A percentile compares a stretch with the other conserved stretches of the same genome.
These are phyloP conservation scores for Ceratocystis papillata DNA, from an alignment of 2,329 filamentous ascomycete genomes.

Conservation along the genomic window DNA sequence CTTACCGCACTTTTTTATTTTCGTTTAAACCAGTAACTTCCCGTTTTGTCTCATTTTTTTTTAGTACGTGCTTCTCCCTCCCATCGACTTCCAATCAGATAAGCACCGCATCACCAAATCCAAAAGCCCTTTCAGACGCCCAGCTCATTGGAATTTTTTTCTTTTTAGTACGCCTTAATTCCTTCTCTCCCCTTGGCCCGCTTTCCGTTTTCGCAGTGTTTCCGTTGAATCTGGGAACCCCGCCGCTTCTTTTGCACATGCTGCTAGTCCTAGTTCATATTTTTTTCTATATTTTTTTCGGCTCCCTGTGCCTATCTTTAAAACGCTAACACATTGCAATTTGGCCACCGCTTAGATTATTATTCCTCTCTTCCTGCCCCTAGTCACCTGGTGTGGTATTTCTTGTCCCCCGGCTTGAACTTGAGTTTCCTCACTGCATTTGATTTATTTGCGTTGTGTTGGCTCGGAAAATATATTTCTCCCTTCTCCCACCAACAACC, in stretches of 20 bases:
- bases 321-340: slow-evolving; percentile 8
- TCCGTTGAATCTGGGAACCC: slow-evolving; percentile 10
- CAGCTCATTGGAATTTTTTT: neutral
- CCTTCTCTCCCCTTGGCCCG: neutral
- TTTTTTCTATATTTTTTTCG: neutral
- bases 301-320: neutral
- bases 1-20: neutral
- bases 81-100: neutral
- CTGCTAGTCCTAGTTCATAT: neutral
- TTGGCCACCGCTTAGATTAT: slow-evolving; percentile 9
- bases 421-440: neutral
- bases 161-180: neutral
- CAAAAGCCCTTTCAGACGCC: neutral
- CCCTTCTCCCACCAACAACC: neutral
- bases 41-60: neutral
- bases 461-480: neutral
- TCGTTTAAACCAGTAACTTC: neutral
- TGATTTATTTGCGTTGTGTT: neutral
- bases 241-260: neutral
- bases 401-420: slow-evolving; percentile 2
- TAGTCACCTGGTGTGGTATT: neutral
- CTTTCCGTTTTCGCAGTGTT: slow-evolving; percentile 10
- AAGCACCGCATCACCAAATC: neutral
- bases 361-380: neutral
- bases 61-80: neutral